These are phyloP conservation scores for Lactifluus subvellereus DNA, from an alignment of 768 basidiomycete species.

Conservation along the genomic window DNA sequence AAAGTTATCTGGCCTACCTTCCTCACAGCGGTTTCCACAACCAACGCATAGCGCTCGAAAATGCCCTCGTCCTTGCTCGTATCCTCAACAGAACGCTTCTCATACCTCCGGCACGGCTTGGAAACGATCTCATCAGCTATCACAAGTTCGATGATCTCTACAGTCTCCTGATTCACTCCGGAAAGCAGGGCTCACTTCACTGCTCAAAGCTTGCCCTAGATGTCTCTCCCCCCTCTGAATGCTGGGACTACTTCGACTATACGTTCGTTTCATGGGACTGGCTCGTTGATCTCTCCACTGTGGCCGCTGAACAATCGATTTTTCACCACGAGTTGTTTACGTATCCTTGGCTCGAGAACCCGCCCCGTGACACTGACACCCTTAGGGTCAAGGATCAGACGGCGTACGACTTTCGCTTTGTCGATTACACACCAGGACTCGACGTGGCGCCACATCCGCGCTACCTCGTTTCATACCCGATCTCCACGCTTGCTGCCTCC, in stretches of 20 bases:
- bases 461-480: slow-evolving; percentile 40
- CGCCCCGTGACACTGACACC: slow-evolving; percentile 41
- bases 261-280: slow-evolving; percentile 66
- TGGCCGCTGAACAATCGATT: slow-evolving; percentile 38
- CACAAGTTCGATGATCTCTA: slow-evolving; percentile 46
- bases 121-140: slow-evolving; percentile 55
- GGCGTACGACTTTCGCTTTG: slow-evolving; percentile 61
- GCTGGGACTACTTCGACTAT: slow-evolving; percentile 52
- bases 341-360: slow-evolving; percentile 40
- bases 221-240: slow-evolving; percentile 44
- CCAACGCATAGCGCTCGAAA: slow-evolving; percentile 82
- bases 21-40: slow-evolving; percentile 85
- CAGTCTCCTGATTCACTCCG: slow-evolving; percentile 34
- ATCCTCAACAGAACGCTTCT: slow-evolving; percentile 73
- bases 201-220: slow-evolving; percentile 39
- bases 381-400: slow-evolving; percentile 46
- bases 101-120: slow-evolving; percentile 69
- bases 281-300: slow-evolving; percentile 49
- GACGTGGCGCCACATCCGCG: slow-evolving; percentile 28
- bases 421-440: slow-evolving; percentile 31
- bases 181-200: slow-evolving; percentile 47
- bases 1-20: slow-evolving; percentile 62
- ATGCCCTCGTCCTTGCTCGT: slow-evolving; percentile 66
- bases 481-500: slow-evolving; percentile 37
- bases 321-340: slow-evolving; percentile 47